A percentile compares a stretch with the other conserved stretches of the same genome.
Evolutionary conservation across 202 grass and related monocot species (phyloP).

Genomic region (Elaeis oleifera): DNA sequence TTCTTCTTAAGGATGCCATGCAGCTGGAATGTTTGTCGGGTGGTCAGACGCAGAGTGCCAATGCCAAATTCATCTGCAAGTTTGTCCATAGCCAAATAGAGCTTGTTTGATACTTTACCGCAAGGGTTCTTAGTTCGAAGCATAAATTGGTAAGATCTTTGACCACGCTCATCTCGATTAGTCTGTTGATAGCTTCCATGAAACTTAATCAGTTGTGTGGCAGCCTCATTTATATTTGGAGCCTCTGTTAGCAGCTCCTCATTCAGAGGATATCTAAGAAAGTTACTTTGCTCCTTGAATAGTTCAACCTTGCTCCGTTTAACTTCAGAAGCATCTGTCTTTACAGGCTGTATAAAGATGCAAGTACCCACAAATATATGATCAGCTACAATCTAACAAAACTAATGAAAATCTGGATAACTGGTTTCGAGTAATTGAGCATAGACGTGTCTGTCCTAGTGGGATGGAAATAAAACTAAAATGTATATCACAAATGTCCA

Average conservation of each 20-base stretch:
- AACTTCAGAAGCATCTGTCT: not conserved
- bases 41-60: conserved; percentile 8
- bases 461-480: no score
- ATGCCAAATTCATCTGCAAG: conserved; percentile 6
- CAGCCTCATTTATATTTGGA: conserved; percentile 10
- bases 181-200: not conserved
- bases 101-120: conserved; percentile 2
- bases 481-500: no score
- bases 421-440: no score
- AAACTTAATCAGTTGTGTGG: conserved; percentile 1
- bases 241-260: not conserved
- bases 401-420: no score
- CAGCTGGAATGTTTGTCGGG: conserved; percentile 1
- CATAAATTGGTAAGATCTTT: conserved; percentile 8
- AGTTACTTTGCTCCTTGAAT: not conserved
- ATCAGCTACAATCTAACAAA: no score
- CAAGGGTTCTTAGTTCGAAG: conserved; percentile 1
- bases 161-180: conserved; percentile 5
- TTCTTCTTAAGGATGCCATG: conserved; percentile 12
- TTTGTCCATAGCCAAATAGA: conserved; percentile 10
- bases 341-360: not conserved
- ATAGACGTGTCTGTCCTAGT: no score
- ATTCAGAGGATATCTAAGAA: conserved; percentile 7
- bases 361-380: no score
- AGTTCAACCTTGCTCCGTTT: conserved; percentile 7